Conservation (phyloP, 2,329 filamentous ascomycete genomes). For the Exophiala dermatitidis region DNA sequence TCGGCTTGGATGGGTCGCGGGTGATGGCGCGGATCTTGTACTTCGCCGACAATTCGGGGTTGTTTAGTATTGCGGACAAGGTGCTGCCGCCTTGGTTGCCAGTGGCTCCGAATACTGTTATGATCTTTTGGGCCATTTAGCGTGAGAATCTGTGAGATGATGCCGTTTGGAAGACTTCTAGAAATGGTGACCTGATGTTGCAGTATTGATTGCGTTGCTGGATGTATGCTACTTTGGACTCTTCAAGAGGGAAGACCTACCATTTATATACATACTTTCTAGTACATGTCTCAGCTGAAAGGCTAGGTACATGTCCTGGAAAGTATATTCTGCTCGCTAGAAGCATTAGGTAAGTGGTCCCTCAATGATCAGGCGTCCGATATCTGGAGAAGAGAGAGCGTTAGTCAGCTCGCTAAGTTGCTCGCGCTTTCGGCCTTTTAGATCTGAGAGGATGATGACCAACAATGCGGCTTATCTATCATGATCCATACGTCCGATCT, state of each 20-base stretch:
- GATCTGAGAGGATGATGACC: too few relatives aligned
- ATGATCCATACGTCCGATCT: too few relatives aligned
- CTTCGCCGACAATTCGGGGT: constrained; percentile 39
- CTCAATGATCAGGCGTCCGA: neutral
- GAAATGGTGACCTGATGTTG: neutral
- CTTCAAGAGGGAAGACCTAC: too few relatives aligned
- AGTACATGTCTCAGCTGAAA: neutral
- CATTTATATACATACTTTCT: too few relatives aligned
- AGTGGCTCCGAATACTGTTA: constrained; percentile 48
- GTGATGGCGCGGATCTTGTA: constrained; percentile 48
- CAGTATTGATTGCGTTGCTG: too few relatives aligned
- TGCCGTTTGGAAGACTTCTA: constrained; percentile 2
- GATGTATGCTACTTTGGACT: too few relatives aligned
- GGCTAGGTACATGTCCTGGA: neutral
- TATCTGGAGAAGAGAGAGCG: neutral
- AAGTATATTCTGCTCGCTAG: neutral
- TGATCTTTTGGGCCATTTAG: constrained; percentile 29
- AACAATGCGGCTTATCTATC: too few relatives aligned
- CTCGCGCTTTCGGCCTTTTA: constrained; percentile 1
- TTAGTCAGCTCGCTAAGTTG: neutral
- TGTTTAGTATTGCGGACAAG: constrained; percentile 40
- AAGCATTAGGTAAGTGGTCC: constrained; percentile 11
- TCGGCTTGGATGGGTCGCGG: constrained; percentile 37
- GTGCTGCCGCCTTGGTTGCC: constrained; percentile 48
- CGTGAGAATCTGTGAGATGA: neutral